Percentiles rank a stretch among this genome's conserved stretches.
These are phyloP conservation scores for Penicillium palitans DNA, from an alignment of 2,329 filamentous ascomycete genomes.

Conservation along the genomic window DNA sequence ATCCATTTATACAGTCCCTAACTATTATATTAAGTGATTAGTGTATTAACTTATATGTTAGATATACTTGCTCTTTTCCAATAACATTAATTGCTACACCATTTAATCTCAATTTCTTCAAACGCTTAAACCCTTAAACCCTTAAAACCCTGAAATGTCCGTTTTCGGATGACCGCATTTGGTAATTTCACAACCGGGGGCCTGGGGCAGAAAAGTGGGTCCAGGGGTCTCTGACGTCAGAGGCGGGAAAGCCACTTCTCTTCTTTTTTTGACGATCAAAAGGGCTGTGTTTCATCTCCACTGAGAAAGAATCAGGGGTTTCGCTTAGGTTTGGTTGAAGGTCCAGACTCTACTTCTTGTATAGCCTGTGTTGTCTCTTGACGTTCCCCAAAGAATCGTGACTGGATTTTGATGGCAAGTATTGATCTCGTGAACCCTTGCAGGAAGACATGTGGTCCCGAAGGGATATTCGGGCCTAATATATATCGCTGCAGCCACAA, in stretches of 20 bases:
- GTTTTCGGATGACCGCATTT: not conserved
- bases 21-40: not conserved
- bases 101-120: not conserved
- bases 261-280: constrained; percentile 1
- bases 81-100: too few species aligned
- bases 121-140: too few species aligned
- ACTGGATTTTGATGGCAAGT: not conserved
- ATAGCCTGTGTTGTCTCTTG: not conserved
- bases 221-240: constrained; percentile 14
- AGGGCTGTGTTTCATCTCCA: constrained; percentile 1
- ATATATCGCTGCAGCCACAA: too few species aligned
- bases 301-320: not conserved
- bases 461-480: too few species aligned
- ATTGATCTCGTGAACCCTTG: not conserved
- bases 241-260: constrained; percentile 1
- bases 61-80: too few species aligned
- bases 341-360: not conserved
- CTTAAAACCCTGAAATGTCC: not conserved
- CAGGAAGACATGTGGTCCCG: too few species aligned
- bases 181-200: not conserved
- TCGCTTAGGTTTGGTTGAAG: not conserved
- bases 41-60: too few species aligned
- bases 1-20: not conserved
- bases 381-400: not conserved
- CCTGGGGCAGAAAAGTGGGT: not conserved